phyloP scores from a whole-genome alignment of 352 stramenopile species.

The Phytophthora litchii region DNA sequence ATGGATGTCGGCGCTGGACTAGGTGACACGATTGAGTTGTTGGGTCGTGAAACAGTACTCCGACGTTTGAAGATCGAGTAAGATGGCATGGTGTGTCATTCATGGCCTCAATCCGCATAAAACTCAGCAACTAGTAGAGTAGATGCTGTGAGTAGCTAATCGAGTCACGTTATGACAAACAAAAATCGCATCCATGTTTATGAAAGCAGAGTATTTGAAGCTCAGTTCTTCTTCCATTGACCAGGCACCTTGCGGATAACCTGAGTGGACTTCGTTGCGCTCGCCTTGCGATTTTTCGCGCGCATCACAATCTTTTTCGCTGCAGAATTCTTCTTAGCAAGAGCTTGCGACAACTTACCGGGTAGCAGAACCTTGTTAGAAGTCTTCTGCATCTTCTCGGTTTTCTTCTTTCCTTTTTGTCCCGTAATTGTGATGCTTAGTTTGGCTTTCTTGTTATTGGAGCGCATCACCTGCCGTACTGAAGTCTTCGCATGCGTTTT shows the following conservation, averaged over 20 bases:
- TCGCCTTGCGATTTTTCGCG: conserved; percentile 39
- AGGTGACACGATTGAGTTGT: conserved; percentile 81
- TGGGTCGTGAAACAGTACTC: conserved; percentile 68
- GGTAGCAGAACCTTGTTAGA: conserved; percentile 35
- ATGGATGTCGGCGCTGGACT: conserved; percentile 87
- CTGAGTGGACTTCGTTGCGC: conserved; percentile 30
- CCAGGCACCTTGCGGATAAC: conserved; percentile 56
- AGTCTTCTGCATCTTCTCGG: conserved; percentile 22
- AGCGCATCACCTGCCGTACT: conserved; percentile 36
- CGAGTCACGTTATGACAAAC: conserved; percentile 8
- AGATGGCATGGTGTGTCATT: background rate
- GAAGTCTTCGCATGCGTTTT: conserved; percentile 15
- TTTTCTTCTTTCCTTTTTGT: conserved; percentile 15
- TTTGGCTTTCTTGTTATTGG: conserved; percentile 40
- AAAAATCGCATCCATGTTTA: conserved; percentile 29
- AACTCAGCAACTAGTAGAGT: background rate
- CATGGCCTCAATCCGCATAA: background rate
- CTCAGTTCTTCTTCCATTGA: conserved; percentile 45
- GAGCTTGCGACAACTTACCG: conserved; percentile 37
- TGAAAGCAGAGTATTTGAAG: conserved; percentile 17
- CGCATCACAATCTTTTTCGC: conserved; percentile 44
- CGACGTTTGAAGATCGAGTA: conserved; percentile 43
- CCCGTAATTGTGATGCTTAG: conserved; percentile 46
- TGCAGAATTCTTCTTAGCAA: conserved; percentile 32
- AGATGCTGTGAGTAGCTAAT: background rate